Conservation (phyloP, 225 moss, liverwort and hornwort species). For the Rhytidiadelphus loreus region DNA sequence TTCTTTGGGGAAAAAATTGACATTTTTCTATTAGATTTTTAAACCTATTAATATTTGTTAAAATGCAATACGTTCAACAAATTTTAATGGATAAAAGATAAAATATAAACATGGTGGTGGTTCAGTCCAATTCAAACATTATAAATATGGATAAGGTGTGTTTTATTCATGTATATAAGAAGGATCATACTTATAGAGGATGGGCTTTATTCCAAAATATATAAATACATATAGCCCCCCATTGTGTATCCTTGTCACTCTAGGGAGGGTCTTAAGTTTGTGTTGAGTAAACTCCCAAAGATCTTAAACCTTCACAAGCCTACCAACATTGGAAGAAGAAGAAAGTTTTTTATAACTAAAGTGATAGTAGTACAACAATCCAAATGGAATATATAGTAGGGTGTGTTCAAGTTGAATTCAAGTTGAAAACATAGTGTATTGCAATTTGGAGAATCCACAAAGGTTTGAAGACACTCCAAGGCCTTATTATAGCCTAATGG, state of each 20-base stretch:
- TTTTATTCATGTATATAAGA: accelerated
- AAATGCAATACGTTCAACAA: background rate
- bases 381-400: background rate
- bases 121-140: background rate
- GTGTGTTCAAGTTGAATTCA: background rate
- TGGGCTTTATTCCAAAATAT: background rate
- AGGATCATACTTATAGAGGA: background rate
- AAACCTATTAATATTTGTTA: background rate
- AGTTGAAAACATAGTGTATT: accelerated
- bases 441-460: background rate
- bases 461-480: background rate
- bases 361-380: background rate
- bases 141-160: background rate
- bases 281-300: accelerated
- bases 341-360: background rate
- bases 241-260: background rate
- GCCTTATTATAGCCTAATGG: background rate
- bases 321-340: background rate
- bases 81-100: background rate
- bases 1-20: background rate
- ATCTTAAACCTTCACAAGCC: background rate
- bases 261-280: accelerated
- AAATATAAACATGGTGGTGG: accelerated
- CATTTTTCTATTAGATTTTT: background rate
- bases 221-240: background rate